A percentile compares a stretch with the other conserved stretches of the same genome.
phyloP scores from a whole-genome alignment of 1,284 basidiomycete genomes.

The Fomes fomentarius region DNA sequence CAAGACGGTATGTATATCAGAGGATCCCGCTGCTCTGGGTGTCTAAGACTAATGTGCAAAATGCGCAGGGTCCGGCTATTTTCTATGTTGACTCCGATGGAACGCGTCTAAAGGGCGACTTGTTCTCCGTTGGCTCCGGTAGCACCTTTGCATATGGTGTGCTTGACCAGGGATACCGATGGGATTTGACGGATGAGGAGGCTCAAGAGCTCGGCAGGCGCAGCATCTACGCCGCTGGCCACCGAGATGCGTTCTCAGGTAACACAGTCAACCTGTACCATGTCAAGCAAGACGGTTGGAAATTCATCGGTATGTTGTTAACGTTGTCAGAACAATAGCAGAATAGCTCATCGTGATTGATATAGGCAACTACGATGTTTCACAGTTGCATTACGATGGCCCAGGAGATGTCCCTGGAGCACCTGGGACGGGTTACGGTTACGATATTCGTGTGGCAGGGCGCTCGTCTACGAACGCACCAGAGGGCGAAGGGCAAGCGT shows the following conservation, averaged over 20 bases:
- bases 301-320: constrained; percentile 76
- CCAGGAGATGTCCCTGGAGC: constrained; percentile 67
- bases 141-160: constrained; percentile 99
- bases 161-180: constrained; percentile 94
- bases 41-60: neutral
- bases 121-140: constrained; percentile 98
- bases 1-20: constrained; percentile 75
- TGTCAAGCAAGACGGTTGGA: constrained; percentile 93
- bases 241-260: constrained; percentile 97
- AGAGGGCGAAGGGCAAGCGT: constrained; percentile 8
- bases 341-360: neutral
- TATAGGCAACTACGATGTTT: constrained; percentile 81
- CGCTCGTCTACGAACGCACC: constrained; percentile 35
- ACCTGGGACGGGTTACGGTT: constrained; percentile 77
- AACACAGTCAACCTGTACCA: constrained; percentile 97
- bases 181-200: constrained; percentile 93
- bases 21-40: too few relatives aligned
- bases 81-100: constrained; percentile 99
- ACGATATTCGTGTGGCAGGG: constrained; percentile 62
- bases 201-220: constrained; percentile 94
- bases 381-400: constrained; percentile 84
- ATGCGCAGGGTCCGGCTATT: constrained; percentile 82
- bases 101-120: constrained; percentile 91
- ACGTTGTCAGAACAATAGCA: neutral
- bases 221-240: constrained; percentile 97